Percentiles rank a stretch among this genome's conserved stretches.
Evolutionary conservation across 805 yeast species (phyloP).

Genomic region (Pichia deserticola): DNA sequence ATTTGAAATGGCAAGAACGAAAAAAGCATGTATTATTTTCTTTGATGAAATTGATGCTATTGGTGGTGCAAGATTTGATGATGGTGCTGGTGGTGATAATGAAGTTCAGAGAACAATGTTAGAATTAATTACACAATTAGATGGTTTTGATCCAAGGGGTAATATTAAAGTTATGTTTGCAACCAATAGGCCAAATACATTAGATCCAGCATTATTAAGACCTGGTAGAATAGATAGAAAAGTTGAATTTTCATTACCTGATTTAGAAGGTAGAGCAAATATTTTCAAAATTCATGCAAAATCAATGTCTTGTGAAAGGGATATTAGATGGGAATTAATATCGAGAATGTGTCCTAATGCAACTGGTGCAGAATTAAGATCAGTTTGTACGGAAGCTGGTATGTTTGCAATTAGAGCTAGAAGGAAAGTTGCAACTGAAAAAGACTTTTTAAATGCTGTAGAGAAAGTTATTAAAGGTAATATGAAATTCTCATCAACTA

Average conservation of each 20-base stretch:
- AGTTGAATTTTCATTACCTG: constrained; percentile 95
- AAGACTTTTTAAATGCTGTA: constrained; percentile 95
- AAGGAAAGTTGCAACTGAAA: constrained; percentile 96
- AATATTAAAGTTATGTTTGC: constrained; percentile 99
- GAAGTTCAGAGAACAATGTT: constrained; percentile 99
- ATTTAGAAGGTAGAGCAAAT: constrained; percentile 95
- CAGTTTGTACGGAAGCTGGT: constrained; percentile 99
- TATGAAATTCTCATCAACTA: constrained; percentile 93
- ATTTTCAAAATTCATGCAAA: constrained; percentile 96
- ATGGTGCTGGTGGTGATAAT: constrained; percentile 98
- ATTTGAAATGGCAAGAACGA: constrained; percentile 98
- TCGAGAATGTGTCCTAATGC: constrained; percentile 96
- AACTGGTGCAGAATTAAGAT: constrained; percentile 97
- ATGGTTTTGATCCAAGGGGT: constrained; percentile 98
- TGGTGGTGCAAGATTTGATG: constrained; percentile 99
- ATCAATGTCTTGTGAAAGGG: constrained; percentile 96
- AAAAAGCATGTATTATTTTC: constrained; percentile 95
- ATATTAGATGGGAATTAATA: constrained; percentile 96
- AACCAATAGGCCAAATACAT: constrained; percentile 94
- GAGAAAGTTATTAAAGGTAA: constrained; percentile 98
- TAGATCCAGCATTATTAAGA: constrained; percentile 95
- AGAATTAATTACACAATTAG: constrained; percentile 94
- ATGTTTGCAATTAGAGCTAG: constrained; percentile 99
- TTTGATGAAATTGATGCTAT: constrained; percentile 98
- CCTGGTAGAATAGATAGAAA: constrained; percentile 99